Percentiles rank a stretch among this genome's conserved stretches.
phyloP scores from a whole-genome alignment of 169 alveolate genomes.

The Plasmodium ovale region DNA sequence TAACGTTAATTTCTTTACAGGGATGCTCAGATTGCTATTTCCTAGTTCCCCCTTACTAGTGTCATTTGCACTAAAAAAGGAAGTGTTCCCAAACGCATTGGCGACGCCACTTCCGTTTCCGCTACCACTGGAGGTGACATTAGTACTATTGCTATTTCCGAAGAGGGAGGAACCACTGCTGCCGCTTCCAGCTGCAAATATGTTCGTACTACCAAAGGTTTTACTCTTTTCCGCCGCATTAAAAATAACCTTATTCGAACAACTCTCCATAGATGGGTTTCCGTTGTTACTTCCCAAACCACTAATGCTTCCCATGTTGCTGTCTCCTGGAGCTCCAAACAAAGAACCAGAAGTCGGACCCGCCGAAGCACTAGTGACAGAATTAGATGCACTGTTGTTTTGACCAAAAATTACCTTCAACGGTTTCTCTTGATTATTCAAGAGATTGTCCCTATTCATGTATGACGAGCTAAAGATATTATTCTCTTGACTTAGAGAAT shows the following conservation, averaged over 20 bases:
- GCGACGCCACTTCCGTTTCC: not conserved
- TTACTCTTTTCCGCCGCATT: conserved; percentile 6
- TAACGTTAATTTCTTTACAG: conserved; percentile 60
- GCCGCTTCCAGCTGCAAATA: not conserved
- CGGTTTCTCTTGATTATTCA: conserved; percentile 57
- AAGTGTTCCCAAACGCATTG: conserved; percentile 7
- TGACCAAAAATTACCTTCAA: conserved; percentile 70
- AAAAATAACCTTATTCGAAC: not conserved
- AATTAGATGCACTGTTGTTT: not conserved
- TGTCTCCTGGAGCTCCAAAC: not conserved
- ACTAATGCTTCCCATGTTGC: not conserved
- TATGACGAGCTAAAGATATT: conserved; percentile 66
- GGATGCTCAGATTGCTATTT: conserved; percentile 25
- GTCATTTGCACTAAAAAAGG: conserved; percentile 3
- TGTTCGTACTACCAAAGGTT: conserved; percentile 19
- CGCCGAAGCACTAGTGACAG: not conserved
- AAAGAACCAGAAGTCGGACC: not conserved
- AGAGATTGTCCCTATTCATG: conserved; percentile 46
- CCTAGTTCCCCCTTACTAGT: not conserved
- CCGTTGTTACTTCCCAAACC: not conserved
- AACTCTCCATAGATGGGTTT: not conserved
- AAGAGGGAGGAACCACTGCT: not conserved
- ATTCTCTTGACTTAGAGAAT: conserved; percentile 8
- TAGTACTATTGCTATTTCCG: conserved; percentile 1
- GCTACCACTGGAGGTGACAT: not conserved